Conservation (phyloP, 306 rosid species). For the Trifolium subterraneum region DNA sequence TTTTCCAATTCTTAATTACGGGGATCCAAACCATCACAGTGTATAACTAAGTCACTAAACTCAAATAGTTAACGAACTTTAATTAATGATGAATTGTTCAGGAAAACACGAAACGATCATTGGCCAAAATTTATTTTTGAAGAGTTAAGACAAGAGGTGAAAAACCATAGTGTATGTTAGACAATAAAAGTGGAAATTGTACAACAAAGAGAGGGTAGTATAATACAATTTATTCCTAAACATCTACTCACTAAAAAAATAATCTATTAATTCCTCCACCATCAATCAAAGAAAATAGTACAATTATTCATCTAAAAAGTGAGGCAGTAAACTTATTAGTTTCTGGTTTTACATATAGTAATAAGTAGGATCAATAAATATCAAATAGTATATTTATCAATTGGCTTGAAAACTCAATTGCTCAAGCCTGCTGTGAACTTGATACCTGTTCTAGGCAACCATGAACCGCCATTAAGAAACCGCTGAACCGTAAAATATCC, state of each 20-base stretch:
- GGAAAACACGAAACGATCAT: no score
- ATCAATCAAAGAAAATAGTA: constrained; percentile 12
- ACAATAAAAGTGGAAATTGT: neutral
- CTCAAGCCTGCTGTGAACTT: constrained; percentile 62
- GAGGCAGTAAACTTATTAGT: neutral
- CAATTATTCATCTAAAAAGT: constrained; percentile 24
- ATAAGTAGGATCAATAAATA: neutral
- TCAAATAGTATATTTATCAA: neutral
- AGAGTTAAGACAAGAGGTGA: no score
- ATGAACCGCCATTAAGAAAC: constrained; percentile 60
- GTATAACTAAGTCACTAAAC: no score
- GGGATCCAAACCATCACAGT: no score
- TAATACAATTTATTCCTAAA: constrained; percentile 12
- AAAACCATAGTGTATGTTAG: no score
- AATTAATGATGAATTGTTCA: no score
- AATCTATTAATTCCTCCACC: constrained; percentile 22
- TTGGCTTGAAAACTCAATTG: constrained; percentile 34
- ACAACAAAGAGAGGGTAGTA: neutral
- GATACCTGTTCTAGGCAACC: constrained; percentile 78
- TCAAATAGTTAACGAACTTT: no score
- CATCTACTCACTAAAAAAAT: neutral
- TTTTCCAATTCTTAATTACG: no score
- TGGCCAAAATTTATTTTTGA: no score
- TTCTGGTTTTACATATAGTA: constrained; percentile 4
- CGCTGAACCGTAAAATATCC: constrained; percentile 57